Percentiles rank a stretch among this genome's conserved stretches.
These are phyloP conservation scores for Sugiyamaella pinicola DNA, from an alignment of 1,139 yeast species.

Conservation along the genomic window DNA sequence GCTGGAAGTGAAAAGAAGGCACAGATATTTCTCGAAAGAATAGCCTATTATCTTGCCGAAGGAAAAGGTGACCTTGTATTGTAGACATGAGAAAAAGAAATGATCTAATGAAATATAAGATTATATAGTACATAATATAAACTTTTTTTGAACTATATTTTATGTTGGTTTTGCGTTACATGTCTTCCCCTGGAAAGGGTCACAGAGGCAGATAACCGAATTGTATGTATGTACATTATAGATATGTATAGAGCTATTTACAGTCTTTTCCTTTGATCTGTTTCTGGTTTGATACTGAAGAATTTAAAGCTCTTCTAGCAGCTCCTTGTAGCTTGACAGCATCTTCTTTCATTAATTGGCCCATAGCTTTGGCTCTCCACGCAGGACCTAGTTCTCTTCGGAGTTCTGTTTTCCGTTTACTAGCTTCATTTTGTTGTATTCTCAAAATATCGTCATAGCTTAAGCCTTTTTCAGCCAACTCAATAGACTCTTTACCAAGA, in stretches of 20 bases:
- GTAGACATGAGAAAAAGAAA: constrained; percentile 14
- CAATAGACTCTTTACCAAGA: constrained; percentile 75
- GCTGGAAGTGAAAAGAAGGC: constrained; percentile 52
- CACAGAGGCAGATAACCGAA: too few relatives aligned
- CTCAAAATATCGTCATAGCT: constrained; percentile 58
- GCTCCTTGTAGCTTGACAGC: constrained; percentile 30
- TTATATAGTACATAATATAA: constrained; percentile 17
- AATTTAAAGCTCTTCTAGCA: constrained; percentile 27
- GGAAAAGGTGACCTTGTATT: constrained; percentile 36
- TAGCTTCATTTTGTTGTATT: constrained; percentile 37
- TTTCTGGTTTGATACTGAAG: constrained; percentile 18
- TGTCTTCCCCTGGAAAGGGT: too few relatives aligned
- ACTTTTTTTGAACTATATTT: not conserved
- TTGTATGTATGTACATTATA: too few relatives aligned
- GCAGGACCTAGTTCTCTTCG: constrained; percentile 45
- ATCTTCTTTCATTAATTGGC: constrained; percentile 42
- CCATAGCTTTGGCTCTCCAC: constrained; percentile 43
- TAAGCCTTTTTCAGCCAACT: constrained; percentile 74
- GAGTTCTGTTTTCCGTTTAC: constrained; percentile 40
- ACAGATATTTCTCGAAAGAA: constrained; percentile 41
- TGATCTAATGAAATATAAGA: constrained; percentile 11
- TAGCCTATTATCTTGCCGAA: constrained; percentile 36
- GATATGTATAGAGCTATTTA: not conserved
- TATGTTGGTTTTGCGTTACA: too few relatives aligned
- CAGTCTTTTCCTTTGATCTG: constrained; percentile 8